These are phyloP conservation scores for Hymenoscyphus salicellus DNA, from an alignment of 2,329 filamentous ascomycete species.

Conservation along the genomic window DNA sequence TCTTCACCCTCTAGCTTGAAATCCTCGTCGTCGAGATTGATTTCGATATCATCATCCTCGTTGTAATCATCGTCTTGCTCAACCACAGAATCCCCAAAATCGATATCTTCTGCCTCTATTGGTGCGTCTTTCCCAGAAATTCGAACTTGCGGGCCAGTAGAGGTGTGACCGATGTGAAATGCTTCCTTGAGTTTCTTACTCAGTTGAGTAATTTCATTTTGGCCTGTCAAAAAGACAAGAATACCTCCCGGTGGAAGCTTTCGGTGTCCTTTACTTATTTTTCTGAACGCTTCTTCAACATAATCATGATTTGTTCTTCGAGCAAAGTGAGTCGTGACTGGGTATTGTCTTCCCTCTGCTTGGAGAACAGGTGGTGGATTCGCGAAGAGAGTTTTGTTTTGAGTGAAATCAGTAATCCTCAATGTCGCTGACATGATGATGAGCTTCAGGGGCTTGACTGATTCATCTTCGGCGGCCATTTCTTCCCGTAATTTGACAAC, in stretches of 20 bases:
- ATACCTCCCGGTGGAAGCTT: constrained; percentile 90
- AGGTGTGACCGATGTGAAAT: constrained; percentile 46
- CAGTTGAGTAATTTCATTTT: constrained; percentile 85
- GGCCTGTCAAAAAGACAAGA: constrained; percentile 89
- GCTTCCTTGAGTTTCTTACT: constrained; percentile 72
- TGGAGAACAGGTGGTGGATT: constrained; percentile 78
- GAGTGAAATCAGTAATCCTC: constrained; percentile 82
- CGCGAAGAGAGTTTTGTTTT: constrained; percentile 77
- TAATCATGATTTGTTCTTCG: constrained; percentile 82
- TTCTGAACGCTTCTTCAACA: constrained; percentile 82
- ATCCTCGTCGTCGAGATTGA: constrained; percentile 42
- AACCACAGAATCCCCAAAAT: constrained; percentile 66
- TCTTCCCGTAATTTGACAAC: constrained; percentile 81
- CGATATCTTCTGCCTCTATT: constrained; percentile 81
- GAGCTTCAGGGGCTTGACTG: constrained; percentile 77
- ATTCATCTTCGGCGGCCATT: constrained; percentile 68
- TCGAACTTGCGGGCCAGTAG: constrained; percentile 64
- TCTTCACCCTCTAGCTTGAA: constrained; percentile 62
- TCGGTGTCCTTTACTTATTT: constrained; percentile 80
- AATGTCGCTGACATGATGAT: constrained; percentile 98
- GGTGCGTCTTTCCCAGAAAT: constrained; percentile 75
- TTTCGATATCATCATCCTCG: constrained; percentile 60
- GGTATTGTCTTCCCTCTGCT: constrained; percentile 86
- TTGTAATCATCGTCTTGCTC: constrained; percentile 54
- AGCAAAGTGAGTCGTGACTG: constrained; percentile 86